Base-by-base conservation (phyloP, 225 moss, liverwort and hornwort species). In the Polytrichum formosum region DNA sequence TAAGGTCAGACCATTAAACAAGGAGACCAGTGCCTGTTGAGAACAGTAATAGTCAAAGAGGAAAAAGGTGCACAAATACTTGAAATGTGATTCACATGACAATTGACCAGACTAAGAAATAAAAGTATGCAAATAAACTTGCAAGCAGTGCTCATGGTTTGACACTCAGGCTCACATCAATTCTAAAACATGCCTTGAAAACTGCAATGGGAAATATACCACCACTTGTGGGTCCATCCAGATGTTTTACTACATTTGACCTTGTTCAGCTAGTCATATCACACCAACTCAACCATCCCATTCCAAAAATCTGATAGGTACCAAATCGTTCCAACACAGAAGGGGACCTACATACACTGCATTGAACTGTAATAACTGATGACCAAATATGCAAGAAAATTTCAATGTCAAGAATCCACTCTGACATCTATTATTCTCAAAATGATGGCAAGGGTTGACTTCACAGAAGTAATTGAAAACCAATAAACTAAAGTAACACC, bases 1-100 rank as follows among this genome's bases (percentile, higher is more conserved):
- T 71, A 86, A 82, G 80, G 82, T 56, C 9, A 33, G 5, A 29
- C 46, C 6, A 2, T 7, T 21, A 58, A 18, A 37, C 3, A 35
- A 35, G 35, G 37, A 37, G 31, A 5, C 5, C 22, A 56, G 31
- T 31, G 31, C 31, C 31, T 31, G 6, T 25, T 30, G 19, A 63
- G 37, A 33, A 20, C 54, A 7, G 26, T 25, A 67, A 59, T 18
- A 37, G 26, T 25, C 7, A 18, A 9, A 29, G 22, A 37, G 37
- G 37, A 37, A 37, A 33, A 13, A 37, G 37, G 37, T 37, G 37
- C 13, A 13, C 13, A 20, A 20, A 58, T 58, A 58, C n/a, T 8
- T 22, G 22, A 20, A 58, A 21, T 20, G 0, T 58, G 58, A 22
- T 20, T 58, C 5, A 58, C 6, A 7, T 6, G 58, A 58, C n/a